A percentile compares a stretch with the other conserved stretches of the same genome.
phyloP scores from a whole-genome alignment of 192 early-diverging fungal genomes.

The Coemansia guatemalensis region DNA sequence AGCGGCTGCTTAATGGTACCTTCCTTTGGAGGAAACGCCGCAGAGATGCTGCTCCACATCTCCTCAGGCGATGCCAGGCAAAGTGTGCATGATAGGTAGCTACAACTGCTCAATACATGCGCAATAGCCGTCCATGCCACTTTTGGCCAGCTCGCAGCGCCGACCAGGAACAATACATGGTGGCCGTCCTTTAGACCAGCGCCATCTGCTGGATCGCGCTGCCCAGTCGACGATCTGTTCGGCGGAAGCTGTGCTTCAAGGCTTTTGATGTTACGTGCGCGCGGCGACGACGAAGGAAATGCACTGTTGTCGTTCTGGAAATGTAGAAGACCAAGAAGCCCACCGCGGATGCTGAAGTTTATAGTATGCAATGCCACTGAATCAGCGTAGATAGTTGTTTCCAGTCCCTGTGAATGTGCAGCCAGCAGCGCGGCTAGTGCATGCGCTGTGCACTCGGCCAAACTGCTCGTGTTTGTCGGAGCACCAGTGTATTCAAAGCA shows the following conservation, averaged over 20 bases:
- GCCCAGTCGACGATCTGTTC: background rate
- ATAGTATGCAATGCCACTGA: slow-evolving; percentile 26
- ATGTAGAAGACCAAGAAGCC: slow-evolving; percentile 27
- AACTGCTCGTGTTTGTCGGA: background rate
- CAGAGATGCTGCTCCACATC: slow-evolving; percentile 30
- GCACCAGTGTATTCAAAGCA: background rate
- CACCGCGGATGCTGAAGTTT: slow-evolving; percentile 15
- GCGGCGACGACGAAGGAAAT: background rate
- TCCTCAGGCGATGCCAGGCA: slow-evolving; percentile 28
- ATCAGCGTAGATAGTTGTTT: slow-evolving; percentile 50
- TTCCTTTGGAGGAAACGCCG: slow-evolving; percentile 13
- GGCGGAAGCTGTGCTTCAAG: slow-evolving; percentile 4
- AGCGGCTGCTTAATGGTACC: slow-evolving; percentile 6
- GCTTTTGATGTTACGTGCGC: slow-evolving; percentile 26
- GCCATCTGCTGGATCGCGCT: too few species aligned
- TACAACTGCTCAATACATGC: background rate
- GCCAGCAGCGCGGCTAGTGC: slow-evolving; percentile 15
- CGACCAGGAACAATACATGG: slow-evolving; percentile 39
- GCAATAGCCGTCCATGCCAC: slow-evolving; percentile 22
- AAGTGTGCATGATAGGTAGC: slow-evolving; percentile 26
- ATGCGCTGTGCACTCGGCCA: slow-evolving; percentile 14
- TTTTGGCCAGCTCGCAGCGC: slow-evolving; percentile 28
- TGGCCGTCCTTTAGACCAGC: slow-evolving; percentile 21
- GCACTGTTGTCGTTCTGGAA: background rate
- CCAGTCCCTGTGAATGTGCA: slow-evolving; percentile 28